These are phyloP conservation scores for Hanseniaspora sp. DNA, from an alignment of 1,139 yeast species.

Conservation along the genomic window DNA sequence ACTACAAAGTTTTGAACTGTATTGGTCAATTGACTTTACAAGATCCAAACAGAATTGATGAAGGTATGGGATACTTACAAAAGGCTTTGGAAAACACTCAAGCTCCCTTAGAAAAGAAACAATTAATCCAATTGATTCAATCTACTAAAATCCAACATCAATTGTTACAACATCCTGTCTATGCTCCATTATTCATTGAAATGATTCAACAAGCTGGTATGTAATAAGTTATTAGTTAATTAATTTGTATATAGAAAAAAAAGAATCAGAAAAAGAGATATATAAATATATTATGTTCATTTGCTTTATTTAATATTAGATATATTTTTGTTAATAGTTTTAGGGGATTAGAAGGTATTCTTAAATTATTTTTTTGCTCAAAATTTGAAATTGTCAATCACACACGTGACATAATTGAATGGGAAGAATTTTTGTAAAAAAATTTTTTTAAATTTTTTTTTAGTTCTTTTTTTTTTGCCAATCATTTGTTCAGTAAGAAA, in stretches of 20 bases:
- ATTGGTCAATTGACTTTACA: slow-evolving; percentile 86
- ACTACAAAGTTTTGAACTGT: slow-evolving; percentile 79
- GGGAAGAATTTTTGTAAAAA: too few species aligned
- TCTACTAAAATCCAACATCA: slow-evolving; percentile 76
- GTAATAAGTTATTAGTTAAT: background rate
- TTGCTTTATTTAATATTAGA: too few species aligned
- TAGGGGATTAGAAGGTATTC: too few species aligned
- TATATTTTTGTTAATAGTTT: too few species aligned
- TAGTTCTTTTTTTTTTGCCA: too few species aligned
- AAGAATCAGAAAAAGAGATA: background rate
- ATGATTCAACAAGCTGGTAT: slow-evolving; percentile 14
- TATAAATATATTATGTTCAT: too few species aligned
- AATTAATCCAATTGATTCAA: slow-evolving; percentile 85
- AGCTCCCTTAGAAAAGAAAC: slow-evolving; percentile 75
- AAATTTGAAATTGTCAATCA: too few species aligned
- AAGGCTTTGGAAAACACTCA: slow-evolving; percentile 74
- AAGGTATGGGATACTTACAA: slow-evolving; percentile 72
- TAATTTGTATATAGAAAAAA: background rate
- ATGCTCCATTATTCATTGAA: slow-evolving; percentile 14
- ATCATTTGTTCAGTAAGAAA: too few species aligned
- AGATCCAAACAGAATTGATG: slow-evolving; percentile 59
- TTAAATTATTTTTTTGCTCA: too few species aligned
- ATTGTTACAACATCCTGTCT: slow-evolving; percentile 31
- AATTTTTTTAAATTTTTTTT: too few species aligned
- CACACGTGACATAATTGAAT: too few species aligned